phyloP scores from a whole-genome alignment of 352 stramenopile species.

The Phytophthora boehmeriae region DNA sequence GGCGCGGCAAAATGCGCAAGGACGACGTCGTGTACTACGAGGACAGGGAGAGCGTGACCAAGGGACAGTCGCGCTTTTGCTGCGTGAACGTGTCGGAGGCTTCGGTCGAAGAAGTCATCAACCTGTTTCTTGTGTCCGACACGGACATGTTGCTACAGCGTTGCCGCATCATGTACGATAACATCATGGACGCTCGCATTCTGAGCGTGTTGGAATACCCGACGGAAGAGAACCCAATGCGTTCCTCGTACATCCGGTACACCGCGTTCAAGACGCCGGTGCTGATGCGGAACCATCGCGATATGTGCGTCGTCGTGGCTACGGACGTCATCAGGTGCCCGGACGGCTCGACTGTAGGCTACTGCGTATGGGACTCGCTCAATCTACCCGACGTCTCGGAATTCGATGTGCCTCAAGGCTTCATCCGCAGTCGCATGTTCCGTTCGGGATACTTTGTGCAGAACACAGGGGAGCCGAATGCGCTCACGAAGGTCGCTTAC shows the following conservation, averaged over 20 bases:
- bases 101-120: conserved; percentile 44
- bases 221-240: conserved; percentile 32
- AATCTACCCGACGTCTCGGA: conserved; percentile 39
- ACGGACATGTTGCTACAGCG: conserved; percentile 37
- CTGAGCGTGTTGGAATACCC: conserved; percentile 41
- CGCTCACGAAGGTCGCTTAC: conserved; percentile 41
- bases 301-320: conserved; percentile 47
- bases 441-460: conserved; percentile 51
- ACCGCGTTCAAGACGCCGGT: conserved; percentile 41
- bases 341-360: conserved; percentile 43
- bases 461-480: conserved; percentile 32
- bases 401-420: conserved; percentile 37
- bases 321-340: conserved; percentile 43
- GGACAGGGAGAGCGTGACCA: conserved; percentile 35
- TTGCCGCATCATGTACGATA: conserved; percentile 50
- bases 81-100: conserved; percentile 35
- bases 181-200: conserved; percentile 42
- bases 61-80: conserved; percentile 45
- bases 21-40: conserved; percentile 46
- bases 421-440: conserved; percentile 46
- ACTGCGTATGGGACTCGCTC: conserved; percentile 55
- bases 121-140: conserved; percentile 40
- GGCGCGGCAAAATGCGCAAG: conserved; percentile 40
- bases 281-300: conserved; percentile 39
- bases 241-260: conserved; percentile 48